phyloP scores from a whole-genome alignment of 495 filamentous ascomycete species.

The Penicillium verhagenii region DNA sequence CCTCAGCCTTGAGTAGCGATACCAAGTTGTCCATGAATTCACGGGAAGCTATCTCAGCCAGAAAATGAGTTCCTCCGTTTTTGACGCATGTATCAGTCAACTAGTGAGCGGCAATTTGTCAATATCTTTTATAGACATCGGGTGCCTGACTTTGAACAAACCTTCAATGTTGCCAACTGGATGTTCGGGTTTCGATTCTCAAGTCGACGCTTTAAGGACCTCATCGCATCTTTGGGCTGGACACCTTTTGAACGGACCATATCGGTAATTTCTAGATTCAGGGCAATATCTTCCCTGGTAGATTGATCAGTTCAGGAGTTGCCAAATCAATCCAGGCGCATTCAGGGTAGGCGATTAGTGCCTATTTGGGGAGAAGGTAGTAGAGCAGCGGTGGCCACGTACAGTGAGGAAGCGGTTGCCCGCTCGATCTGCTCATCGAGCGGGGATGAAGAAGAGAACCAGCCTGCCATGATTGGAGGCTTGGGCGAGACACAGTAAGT shows the following conservation, averaged over 20 bases:
- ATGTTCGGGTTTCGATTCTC: conserved; percentile 96
- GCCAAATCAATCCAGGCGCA: neutral
- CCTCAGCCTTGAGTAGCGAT: conserved; percentile 79
- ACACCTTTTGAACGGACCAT: conserved; percentile 95
- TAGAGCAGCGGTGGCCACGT: conserved; percentile 25
- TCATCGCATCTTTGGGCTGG: conserved; percentile 95
- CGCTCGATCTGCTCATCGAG: conserved; percentile 96
- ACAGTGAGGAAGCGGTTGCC: conserved; percentile 92
- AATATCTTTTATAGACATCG: neutral
- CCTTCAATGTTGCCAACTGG: conserved; percentile 88
- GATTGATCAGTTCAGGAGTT: conserved; percentile 1
- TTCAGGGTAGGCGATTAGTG: neutral
- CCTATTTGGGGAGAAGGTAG: conserved; percentile 8
- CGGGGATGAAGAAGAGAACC: conserved; percentile 85
- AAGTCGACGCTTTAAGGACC: conserved; percentile 87
- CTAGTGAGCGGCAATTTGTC: conserved; percentile 26
- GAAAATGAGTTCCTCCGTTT: conserved; percentile 95
- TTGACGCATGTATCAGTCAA: conserved; percentile 98
- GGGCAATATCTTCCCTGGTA: conserved; percentile 85
- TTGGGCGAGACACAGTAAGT: conserved; percentile 1
- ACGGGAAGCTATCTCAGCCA: conserved; percentile 88
- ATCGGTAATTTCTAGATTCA: conserved; percentile 97
- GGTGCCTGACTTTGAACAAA: conserved; percentile 35
- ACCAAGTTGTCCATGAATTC: conserved; percentile 98
- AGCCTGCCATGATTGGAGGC: conserved; percentile 72